Conservation (phyloP, 2,329 filamentous ascomycete genomes). For the Aureobasidium melanogenum region DNA sequence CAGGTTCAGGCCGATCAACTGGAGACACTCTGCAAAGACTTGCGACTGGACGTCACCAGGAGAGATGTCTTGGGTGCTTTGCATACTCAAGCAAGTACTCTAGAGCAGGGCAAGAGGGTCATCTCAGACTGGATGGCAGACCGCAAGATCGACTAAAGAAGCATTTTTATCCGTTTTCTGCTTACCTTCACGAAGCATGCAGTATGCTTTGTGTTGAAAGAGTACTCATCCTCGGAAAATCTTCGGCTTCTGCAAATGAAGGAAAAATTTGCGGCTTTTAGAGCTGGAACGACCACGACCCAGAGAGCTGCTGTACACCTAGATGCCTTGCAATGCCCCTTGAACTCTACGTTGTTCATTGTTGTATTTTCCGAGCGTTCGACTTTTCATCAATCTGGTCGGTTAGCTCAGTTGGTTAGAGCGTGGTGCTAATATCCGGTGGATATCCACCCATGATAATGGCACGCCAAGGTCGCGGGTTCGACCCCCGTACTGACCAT, state of each 20-base stretch:
- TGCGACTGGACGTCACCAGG: slow-evolving; percentile 29
- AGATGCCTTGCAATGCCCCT: background rate
- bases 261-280: no score
- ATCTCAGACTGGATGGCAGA: slow-evolving; percentile 24
- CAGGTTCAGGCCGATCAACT: slow-evolving; percentile 48
- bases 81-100: slow-evolving; percentile 41
- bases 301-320: background rate
- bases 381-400: background rate
- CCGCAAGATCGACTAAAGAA: background rate
- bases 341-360: background rate
- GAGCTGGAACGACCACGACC: no score
- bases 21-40: slow-evolving; percentile 30
- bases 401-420: slow-evolving; percentile 24
- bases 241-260: no score
- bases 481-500: slow-evolving; percentile 20
- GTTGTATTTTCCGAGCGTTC: background rate
- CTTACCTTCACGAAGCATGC: background rate
- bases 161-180: background rate
- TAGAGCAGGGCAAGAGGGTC: slow-evolving; percentile 33
- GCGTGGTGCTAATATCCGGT: slow-evolving; percentile 20
- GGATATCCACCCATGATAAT: slow-evolving; percentile 2
- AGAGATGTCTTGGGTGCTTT: slow-evolving; percentile 37
- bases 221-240: background rate
- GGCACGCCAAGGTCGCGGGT: slow-evolving; percentile 23
- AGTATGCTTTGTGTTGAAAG: background rate